Base-by-base conservation (phyloP, 2,329 filamentous ascomycete species). In the Cordyceps militaris region DNA sequence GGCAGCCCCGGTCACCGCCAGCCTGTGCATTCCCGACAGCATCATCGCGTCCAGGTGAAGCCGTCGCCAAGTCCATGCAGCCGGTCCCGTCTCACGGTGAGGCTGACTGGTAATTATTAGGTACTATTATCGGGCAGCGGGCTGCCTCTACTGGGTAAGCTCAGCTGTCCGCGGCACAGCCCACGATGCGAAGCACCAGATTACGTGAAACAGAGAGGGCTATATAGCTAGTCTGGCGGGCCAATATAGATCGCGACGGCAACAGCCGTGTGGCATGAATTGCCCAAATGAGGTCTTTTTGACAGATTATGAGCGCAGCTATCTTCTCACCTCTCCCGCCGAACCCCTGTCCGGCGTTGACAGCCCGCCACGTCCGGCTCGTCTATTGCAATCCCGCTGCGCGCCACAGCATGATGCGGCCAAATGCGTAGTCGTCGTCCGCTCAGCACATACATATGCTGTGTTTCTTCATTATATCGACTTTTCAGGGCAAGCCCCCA, bases 221-320 rank as follows among this genome's bases (percentile, higher is more conserved):
- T 23, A 21, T 21, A 6, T 32, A 36, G n/a, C n/a, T 36, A 52
- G 49, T 19, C 26, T 38, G 24, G 47, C 49, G 49, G 49, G 36
- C 11, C 49, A n/a, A 30, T 24, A 34, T 54, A 38, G 51, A 36
- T 54, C 42, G 51, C 26, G 40, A 54, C 51, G 40, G 51, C n/a
- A 44, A 24, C 26, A 34, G 26, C 40, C 38, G 40, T 43, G 19
- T n/a, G n/a, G 14, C 21, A 43, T 24, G 8, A 23, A 42, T 42
- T 42, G 30, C n/a, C 11, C 13, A 32, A 38, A 26, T 46, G 42
- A 46, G 42, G 28, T 16, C 28, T 48, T 48, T 48, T 32, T 34
- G 46, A 48, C 46, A 36, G 21, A 46, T 26, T 19, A 26, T 16
- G 40, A 43, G 28, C 38, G 51, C 40, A 32, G 16, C 4, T 30